These are phyloP conservation scores for Phaeoacremonium minimum DNA, from an alignment of 2,329 filamentous ascomycete genomes.

Conservation along the genomic window DNA sequence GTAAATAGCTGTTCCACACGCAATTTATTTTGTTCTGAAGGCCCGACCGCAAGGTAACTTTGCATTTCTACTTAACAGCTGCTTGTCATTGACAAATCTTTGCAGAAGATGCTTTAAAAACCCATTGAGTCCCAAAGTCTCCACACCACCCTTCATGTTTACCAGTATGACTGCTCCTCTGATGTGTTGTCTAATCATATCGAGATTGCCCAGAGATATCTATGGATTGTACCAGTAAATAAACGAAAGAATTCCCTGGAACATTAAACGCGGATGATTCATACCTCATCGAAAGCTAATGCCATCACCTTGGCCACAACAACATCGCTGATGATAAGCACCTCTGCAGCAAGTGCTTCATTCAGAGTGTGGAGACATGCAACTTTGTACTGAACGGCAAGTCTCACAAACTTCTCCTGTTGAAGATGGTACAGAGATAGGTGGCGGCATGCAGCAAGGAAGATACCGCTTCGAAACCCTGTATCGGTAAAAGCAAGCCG, in stretches of 20 bases:
- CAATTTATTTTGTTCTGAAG: too few relatives aligned
- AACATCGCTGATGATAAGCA: constrained; percentile 1
- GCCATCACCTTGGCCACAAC: constrained; percentile 5
- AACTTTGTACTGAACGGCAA: constrained; percentile 8
- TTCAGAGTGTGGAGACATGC: constrained; percentile 3
- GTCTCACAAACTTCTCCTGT: constrained; percentile 3
- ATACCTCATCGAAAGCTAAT: constrained; percentile 8
- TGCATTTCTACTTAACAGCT: neutral
- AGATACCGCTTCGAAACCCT: constrained; percentile 5
- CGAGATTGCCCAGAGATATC: constrained; percentile 5
- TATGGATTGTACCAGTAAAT: too few relatives aligned
- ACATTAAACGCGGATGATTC: too few relatives aligned
- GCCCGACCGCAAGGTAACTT: too few relatives aligned
- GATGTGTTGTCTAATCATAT: constrained; percentile 6
- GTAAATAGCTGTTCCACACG: too few relatives aligned
- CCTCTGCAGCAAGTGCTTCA: constrained; percentile 2
- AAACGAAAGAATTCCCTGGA: too few relatives aligned
- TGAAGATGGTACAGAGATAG: constrained; percentile 4
- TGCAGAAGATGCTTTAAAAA: constrained; percentile 6
- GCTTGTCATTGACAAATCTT: constrained; percentile 4
- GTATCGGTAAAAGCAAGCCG: constrained; percentile 6
- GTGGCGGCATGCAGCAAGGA: constrained; percentile 9
- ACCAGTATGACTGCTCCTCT: constrained; percentile 8
- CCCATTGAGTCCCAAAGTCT: constrained; percentile 7
- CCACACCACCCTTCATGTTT: constrained; percentile 7